Evolutionary conservation across 768 basidiomycete species (phyloP).

Genomic region (Thelephora aurantiotincta): DNA sequence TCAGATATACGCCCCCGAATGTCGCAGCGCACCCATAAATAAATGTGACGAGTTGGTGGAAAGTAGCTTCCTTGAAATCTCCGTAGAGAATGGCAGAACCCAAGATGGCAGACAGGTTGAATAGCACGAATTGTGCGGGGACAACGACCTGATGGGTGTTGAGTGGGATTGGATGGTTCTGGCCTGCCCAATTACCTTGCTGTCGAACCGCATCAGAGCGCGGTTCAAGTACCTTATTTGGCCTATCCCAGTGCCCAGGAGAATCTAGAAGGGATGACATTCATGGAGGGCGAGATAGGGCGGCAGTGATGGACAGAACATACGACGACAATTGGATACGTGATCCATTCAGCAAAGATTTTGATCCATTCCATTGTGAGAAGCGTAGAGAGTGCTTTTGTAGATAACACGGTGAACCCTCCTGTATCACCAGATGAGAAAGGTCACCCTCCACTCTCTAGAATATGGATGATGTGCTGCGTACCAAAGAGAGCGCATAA

Average conservation of each 20-base stretch:
- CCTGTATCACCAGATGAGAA: conserved; percentile 27
- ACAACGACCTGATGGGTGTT: conserved; percentile 53
- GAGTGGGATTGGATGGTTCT: neutral
- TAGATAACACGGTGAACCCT: conserved; percentile 89
- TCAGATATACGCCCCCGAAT: conserved; percentile 79
- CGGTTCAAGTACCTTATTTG: conserved; percentile 77
- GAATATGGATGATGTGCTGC: conserved; percentile 6
- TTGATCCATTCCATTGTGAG: conserved; percentile 65
- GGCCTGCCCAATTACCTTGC: conserved; percentile 43
- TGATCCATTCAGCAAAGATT: conserved; percentile 70
- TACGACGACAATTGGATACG: conserved; percentile 67
- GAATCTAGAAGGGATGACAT: conserved; percentile 29
- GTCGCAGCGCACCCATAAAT: conserved; percentile 82
- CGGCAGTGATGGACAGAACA: conserved; percentile 10
- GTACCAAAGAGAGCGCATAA: conserved; percentile 76
- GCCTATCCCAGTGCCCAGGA: conserved; percentile 60
- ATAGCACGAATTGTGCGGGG: conserved; percentile 89
- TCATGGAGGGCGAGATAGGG: neutral
- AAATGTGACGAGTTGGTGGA: conserved; percentile 75
- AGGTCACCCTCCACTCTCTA: neutral
- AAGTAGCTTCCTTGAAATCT: conserved; percentile 74
- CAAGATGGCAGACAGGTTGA: conserved; percentile 84
- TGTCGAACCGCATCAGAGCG: conserved; percentile 86
- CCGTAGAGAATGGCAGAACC: conserved; percentile 91
- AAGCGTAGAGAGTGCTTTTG: conserved; percentile 83